Base-by-base conservation (phyloP, 2,329 filamentous ascomycete genomes). In the Penicillium fuscoglaucum region DNA sequence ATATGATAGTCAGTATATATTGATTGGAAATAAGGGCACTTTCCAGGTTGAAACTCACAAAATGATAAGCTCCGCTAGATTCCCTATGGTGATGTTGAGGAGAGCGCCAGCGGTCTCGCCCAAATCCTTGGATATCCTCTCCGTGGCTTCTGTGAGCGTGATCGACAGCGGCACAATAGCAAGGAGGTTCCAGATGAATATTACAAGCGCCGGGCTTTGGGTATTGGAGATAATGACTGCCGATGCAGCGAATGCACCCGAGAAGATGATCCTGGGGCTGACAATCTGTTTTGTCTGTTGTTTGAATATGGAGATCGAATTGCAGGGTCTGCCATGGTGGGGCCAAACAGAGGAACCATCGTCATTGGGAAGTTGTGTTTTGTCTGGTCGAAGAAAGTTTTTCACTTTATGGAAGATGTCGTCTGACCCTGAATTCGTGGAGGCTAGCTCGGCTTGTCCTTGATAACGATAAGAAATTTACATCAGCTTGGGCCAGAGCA, bases 41-140 rank as follows among this genome's bases (percentile, higher is more conserved):
- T 19, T 3, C 6, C 28, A 15, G 1, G 0, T 29, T 28, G 72
- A 83, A 80, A 51, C 65, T 52, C 55, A 68, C 65, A 90, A 90
- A 61, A 90, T 89, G 67, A 90, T 90, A 67, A 90, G 75, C 73
- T 90, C 88, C 26, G 90, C 88, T 31, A 87, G 86, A 70, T 90
- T 90, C 61, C 88, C 87, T 76, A 90, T 89, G n/a, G 87, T 90
- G 58, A 90, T 85, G 68, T 90, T 90, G 71, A 90, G 80, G 66
- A 90, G 73, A 41, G 87, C 87, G 50, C 87, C 87, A 47, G 89
- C 76, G 7, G 86, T 86, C 70, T 90, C 87, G 44, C 87, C 88
- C 76, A 91, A 81, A 67, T 85, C 84, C 62, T 81, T 81, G 44
- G 88, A 87, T 55, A 90, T 87, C 48, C 83, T 87, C 76, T 91